Percentiles rank a stretch among this genome's conserved stretches.
Evolutionary conservation across 2,329 filamentous ascomycete species (phyloP).

Genomic region (Dryadomyces sulphureus): DNA sequence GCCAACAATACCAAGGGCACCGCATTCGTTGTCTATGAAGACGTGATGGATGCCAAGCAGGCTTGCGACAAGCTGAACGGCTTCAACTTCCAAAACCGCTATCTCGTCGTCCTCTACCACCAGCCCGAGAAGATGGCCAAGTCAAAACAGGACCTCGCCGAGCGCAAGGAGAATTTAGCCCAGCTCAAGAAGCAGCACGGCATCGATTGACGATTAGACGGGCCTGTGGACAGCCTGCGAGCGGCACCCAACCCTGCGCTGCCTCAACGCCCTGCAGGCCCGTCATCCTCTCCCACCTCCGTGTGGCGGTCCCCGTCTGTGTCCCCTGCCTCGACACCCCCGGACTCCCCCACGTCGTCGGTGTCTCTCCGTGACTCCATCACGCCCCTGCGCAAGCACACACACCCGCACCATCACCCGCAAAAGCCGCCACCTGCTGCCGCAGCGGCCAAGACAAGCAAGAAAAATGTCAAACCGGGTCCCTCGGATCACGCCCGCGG

Average conservation of each 20-base stretch:
- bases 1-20: slow-evolving; percentile 96
- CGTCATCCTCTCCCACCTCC: slow-evolving; percentile 36
- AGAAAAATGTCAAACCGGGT: slow-evolving; percentile 18
- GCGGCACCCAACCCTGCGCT: slow-evolving; percentile 10
- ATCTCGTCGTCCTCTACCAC: slow-evolving; percentile 67
- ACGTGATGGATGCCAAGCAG: slow-evolving; percentile 97
- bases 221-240: slow-evolving; percentile 43
- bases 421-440: slow-evolving; percentile 7
- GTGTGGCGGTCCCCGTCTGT: slow-evolving; percentile 16
- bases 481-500: slow-evolving; percentile 20
- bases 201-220: slow-evolving; percentile 88
- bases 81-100: slow-evolving; percentile 99
- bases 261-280: slow-evolving; percentile 40
- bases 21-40: slow-evolving; percentile 97
- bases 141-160: slow-evolving; percentile 85
- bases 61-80: slow-evolving; percentile 99
- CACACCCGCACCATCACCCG: too few species aligned
- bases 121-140: slow-evolving; percentile 56
- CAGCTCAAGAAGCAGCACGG: slow-evolving; percentile 95
- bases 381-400: not conserved
- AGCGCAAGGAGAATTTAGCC: slow-evolving; percentile 93
- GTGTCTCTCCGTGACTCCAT: slow-evolving; percentile 13
- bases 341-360: slow-evolving; percentile 12
- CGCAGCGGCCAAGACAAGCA: not conserved
- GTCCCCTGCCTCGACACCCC: slow-evolving; percentile 18